Percentiles rank a stretch among this genome's conserved stretches.
These are phyloP conservation scores for Gossypium australe DNA, from an alignment of 345 rosid genomes.

Conservation along the genomic window DNA sequence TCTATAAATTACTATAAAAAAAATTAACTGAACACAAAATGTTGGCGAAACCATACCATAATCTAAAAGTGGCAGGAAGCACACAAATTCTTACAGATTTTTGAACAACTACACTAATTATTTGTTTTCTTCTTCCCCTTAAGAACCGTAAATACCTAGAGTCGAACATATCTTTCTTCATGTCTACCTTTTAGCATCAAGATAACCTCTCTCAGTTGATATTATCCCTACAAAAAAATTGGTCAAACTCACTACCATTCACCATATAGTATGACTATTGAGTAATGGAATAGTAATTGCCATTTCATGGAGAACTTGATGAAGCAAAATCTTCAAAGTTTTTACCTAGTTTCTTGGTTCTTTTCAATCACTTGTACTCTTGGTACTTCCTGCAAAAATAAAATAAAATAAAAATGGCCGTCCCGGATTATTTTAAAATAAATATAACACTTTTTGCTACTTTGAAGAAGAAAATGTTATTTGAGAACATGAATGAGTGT, in stretches of 20 bases:
- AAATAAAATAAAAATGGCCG: neutral
- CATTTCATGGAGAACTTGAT: neutral
- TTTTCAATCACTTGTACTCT: neutral
- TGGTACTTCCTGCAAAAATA: neutral
- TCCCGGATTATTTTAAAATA: neutral
- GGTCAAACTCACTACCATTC: too few species aligned
- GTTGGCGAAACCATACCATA: too few species aligned
- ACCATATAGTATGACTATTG: neutral
- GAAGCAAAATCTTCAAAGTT: neutral
- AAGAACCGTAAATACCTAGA: neutral
- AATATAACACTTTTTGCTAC: neutral
- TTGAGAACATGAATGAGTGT: neutral
- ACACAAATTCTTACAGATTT: neutral
- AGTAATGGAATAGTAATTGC: neutral
- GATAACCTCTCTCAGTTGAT: too few species aligned
- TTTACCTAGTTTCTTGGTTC: neutral
- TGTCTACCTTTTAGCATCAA: too few species aligned
- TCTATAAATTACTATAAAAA: too few species aligned
- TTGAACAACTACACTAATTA: neutral
- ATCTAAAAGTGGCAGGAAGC: too few species aligned
- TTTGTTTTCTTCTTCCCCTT: neutral
- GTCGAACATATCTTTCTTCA: too few species aligned
- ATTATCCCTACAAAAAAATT: too few species aligned
- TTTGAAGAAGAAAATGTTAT: neutral
- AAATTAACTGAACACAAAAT: too few species aligned